Conservation (phyloP, 2,329 filamentous ascomycete genomes). For the Colletotrichum liriopes region DNA sequence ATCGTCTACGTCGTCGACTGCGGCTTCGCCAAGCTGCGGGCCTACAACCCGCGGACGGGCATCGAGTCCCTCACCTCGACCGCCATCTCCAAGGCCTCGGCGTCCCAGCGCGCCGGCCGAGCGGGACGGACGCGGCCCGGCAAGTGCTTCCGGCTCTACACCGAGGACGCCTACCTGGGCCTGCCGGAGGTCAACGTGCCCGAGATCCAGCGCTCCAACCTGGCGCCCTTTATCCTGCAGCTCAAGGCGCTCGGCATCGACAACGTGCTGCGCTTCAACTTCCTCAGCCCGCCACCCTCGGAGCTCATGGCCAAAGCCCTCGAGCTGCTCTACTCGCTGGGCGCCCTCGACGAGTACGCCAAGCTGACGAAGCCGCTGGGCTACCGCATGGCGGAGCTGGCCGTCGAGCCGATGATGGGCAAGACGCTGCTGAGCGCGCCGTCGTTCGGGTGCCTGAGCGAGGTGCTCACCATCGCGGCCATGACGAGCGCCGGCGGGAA, state of each 20-base stretch:
- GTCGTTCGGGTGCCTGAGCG: conserved; percentile 83
- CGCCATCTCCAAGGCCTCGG: conserved; percentile 90
- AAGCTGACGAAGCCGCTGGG: conserved; percentile 93
- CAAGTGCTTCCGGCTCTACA: conserved; percentile 95
- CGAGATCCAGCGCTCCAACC: conserved; percentile 92
- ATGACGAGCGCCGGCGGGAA: conserved; percentile 91
- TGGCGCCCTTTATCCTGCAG: conserved; percentile 90
- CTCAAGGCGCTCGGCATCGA: conserved; percentile 96
- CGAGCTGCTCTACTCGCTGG: conserved; percentile 88
- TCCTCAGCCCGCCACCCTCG: conserved; percentile 87
- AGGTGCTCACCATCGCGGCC: conserved; percentile 92
- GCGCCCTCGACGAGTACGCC: conserved; percentile 89
- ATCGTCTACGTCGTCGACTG: conserved; percentile 93
- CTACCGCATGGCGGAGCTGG: conserved; percentile 90
- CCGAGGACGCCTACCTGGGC: conserved; percentile 77
- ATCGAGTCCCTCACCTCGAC: conserved; percentile 90
- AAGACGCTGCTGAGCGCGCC: conserved; percentile 85
- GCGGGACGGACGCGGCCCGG: conserved; percentile 91
- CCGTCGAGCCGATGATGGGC: conserved; percentile 95
- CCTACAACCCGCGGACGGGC: conserved; percentile 86
- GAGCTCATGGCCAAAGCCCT: conserved; percentile 88
- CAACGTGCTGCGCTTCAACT: conserved; percentile 93
- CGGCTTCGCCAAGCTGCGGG: conserved; percentile 91
- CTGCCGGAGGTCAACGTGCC: conserved; percentile 84
- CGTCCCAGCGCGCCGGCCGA: conserved; percentile 90